A percentile compares a stretch with the other conserved stretches of the same genome.
These are phyloP conservation scores for Dictyostelium firmibasis DNA, from an alignment of 78 protist species.

Conservation along the genomic window DNA sequence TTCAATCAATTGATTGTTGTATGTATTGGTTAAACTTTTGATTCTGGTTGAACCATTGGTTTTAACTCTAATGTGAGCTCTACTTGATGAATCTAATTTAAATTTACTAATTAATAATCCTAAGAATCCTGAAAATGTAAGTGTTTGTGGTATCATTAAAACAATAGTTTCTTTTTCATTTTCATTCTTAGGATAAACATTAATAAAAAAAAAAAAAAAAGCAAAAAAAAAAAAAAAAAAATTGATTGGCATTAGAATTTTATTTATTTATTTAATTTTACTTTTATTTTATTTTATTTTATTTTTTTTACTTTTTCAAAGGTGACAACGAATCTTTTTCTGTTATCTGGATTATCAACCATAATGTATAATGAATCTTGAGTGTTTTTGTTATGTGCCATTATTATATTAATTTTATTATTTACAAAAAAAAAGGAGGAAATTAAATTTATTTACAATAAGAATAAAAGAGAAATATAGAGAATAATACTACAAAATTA, in stretches of 20 bases:
- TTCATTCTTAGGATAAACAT: neutral
- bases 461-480: neutral
- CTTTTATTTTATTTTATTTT: no score
- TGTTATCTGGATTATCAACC: slow-evolving; percentile 14
- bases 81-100: neutral
- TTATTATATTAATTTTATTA: neutral
- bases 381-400: neutral
- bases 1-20: slow-evolving; percentile 8
- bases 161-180: neutral
- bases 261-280: no score
- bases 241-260: neutral
- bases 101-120: neutral
- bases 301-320: neutral
- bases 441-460: neutral
- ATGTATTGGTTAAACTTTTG: neutral
- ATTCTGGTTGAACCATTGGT: slow-evolving; percentile 11
- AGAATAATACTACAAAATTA: no score
- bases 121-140: neutral
- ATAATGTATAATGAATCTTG: neutral
- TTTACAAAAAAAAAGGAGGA: neutral
- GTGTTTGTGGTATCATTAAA: neutral
- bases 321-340: slow-evolving; percentile 21
- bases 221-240: neutral
- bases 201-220: neutral
- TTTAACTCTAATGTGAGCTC: slow-evolving; percentile 1